Evolutionary conservation across 495 filamentous ascomycete genomes (phyloP).

Genomic region (Penicillium psychrofluorescens): DNA sequence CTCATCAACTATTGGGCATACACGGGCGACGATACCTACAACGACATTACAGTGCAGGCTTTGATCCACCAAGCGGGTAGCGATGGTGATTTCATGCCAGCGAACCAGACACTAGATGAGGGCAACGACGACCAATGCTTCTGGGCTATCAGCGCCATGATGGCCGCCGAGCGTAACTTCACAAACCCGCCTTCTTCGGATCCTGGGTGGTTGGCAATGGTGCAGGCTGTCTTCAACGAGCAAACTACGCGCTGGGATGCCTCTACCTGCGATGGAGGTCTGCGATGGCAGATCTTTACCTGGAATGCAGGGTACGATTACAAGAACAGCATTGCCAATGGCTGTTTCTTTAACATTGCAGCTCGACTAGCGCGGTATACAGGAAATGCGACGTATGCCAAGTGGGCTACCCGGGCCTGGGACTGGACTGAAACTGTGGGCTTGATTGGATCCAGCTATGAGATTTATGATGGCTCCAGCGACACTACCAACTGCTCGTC

Average conservation of each 20-base stretch:
- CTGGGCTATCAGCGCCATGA: slow-evolving; percentile 72
- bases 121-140: slow-evolving; percentile 83
- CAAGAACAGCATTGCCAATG: slow-evolving; percentile 70
- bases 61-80: slow-evolving; percentile 60
- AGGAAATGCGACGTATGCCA: slow-evolving; percentile 61
- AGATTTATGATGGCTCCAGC: slow-evolving; percentile 56
- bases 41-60: slow-evolving; percentile 54
- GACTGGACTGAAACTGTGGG: slow-evolving; percentile 58
- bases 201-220: slow-evolving; percentile 65
- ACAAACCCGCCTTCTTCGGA: slow-evolving; percentile 42
- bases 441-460: slow-evolving; percentile 49
- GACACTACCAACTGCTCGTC: slow-evolving; percentile 28
- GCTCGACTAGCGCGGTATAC: slow-evolving; percentile 68
- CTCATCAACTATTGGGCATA: slow-evolving; percentile 75
- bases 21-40: slow-evolving; percentile 66
- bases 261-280: slow-evolving; percentile 55
- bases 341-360: slow-evolving; percentile 68
- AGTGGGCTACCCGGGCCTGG: slow-evolving; percentile 61
- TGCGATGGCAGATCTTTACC: slow-evolving; percentile 75
- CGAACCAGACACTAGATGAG: slow-evolving; percentile 64
- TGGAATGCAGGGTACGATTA: slow-evolving; percentile 69
- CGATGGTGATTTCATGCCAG: slow-evolving; percentile 62
- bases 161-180: slow-evolving; percentile 66
- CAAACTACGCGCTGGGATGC: slow-evolving; percentile 63
- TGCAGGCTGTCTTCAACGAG: slow-evolving; percentile 67